Percentiles rank a stretch among this genome's conserved stretches.
phyloP scores from a whole-genome alignment of 2,329 filamentous ascomycete genomes.

The Trichoderma oligosporum region DNA sequence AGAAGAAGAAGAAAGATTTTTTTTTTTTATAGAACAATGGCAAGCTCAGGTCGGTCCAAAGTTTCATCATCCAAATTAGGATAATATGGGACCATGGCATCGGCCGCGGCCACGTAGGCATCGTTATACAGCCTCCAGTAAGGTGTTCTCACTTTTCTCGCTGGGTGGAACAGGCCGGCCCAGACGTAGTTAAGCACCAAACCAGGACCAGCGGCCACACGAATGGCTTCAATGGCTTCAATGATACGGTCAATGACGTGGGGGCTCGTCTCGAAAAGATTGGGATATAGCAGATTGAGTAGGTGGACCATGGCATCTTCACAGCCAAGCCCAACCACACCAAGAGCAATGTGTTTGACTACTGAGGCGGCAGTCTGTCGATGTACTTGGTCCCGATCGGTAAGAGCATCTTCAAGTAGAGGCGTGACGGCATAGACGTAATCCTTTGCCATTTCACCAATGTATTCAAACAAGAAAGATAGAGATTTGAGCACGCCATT shows the following conservation, averaged over 20 bases:
- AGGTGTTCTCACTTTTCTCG: slow-evolving; percentile 86
- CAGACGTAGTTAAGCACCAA: slow-evolving; percentile 97
- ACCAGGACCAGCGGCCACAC: slow-evolving; percentile 88
- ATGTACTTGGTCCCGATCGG: slow-evolving; percentile 97
- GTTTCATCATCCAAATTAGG: slow-evolving; percentile 79
- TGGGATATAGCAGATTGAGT: slow-evolving; percentile 92
- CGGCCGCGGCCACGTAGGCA: slow-evolving; percentile 88
- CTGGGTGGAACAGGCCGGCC: slow-evolving; percentile 95
- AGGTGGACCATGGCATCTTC: slow-evolving; percentile 98
- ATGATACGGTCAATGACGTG: slow-evolving; percentile 98
- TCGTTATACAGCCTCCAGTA: slow-evolving; percentile 98
- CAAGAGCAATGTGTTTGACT: slow-evolving; percentile 95
- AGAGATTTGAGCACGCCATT: slow-evolving; percentile 97
- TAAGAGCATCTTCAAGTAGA: slow-evolving; percentile 90
- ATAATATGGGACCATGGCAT: slow-evolving; percentile 96
- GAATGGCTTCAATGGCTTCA: slow-evolving; percentile 93
- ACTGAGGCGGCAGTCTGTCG: slow-evolving; percentile 93
- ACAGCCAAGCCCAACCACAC: slow-evolving; percentile 94
- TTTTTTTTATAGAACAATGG: slow-evolving; percentile 79
- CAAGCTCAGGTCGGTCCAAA: slow-evolving; percentile 73
- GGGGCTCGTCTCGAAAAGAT: slow-evolving; percentile 94
- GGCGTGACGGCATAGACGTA: slow-evolving; percentile 98
- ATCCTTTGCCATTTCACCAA: slow-evolving; percentile 99
- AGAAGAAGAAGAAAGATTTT: too few species aligned
- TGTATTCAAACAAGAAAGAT: slow-evolving; percentile 97